These are phyloP conservation scores for Leccinum imitatum DNA, from an alignment of 768 basidiomycete species.

Conservation along the genomic window DNA sequence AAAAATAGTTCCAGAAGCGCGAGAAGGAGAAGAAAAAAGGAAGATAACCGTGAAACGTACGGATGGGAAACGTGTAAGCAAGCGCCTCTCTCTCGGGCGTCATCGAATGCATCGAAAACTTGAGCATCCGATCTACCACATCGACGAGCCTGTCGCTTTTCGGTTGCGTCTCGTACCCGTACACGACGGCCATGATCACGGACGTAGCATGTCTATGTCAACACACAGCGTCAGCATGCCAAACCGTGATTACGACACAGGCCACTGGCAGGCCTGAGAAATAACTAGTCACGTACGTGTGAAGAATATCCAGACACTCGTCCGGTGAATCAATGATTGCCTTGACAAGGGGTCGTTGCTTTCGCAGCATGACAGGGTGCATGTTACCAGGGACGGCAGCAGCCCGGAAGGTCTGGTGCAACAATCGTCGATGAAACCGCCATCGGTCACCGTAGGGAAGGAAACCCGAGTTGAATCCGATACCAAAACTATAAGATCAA, in stretches of 20 bases:
- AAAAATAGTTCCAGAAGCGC: background rate
- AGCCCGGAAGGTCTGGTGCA: conserved; percentile 19
- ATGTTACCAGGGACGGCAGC: conserved; percentile 4
- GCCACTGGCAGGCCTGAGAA: background rate
- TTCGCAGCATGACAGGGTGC: conserved; percentile 11
- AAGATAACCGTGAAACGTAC: background rate
- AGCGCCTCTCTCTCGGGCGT: conserved; percentile 6
- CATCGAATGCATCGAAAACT: background rate
- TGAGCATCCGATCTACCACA: background rate
- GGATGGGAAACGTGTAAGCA: conserved; percentile 1
- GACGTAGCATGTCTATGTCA: conserved; percentile 16
- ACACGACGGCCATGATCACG: conserved; percentile 22
- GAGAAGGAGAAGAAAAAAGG: background rate
- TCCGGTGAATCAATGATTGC: conserved; percentile 4
- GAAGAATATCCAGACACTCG: conserved; percentile 4
- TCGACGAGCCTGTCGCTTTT: background rate
- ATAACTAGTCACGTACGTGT: conserved; percentile 5
- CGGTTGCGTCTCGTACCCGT: conserved; percentile 8
- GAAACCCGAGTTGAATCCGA: conserved; percentile 17
- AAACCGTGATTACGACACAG: background rate
- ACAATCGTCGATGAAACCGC: conserved; percentile 12
- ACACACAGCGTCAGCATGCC: background rate
- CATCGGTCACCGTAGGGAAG: background rate
- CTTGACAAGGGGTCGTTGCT: conserved; percentile 8
- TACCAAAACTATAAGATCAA: conserved; percentile 7